These are phyloP conservation scores for Fusarium tricinctum DNA, from an alignment of 2,329 filamentous ascomycete genomes.

Conservation along the genomic window DNA sequence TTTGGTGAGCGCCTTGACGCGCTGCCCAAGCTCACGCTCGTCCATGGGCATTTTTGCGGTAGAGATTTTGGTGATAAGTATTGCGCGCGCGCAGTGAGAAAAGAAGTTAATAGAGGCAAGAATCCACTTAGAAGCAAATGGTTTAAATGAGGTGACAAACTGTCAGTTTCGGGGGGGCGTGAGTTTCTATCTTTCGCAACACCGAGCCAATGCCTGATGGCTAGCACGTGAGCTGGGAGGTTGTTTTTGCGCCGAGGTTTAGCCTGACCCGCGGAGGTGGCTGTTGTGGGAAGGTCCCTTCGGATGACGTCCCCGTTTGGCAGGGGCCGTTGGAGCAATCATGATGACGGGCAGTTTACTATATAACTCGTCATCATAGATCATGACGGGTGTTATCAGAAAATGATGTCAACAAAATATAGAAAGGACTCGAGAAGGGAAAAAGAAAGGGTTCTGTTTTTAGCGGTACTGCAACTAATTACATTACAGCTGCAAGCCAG, in stretches of 20 bases:
- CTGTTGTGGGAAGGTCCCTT: constrained; percentile 11
- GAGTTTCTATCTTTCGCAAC: constrained; percentile 27
- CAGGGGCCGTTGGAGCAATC: constrained; percentile 1
- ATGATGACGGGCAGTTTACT: constrained; percentile 12
- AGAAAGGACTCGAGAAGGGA: neutral
- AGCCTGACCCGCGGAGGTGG: constrained; percentile 20
- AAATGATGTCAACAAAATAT: neutral
- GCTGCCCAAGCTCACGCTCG: constrained; percentile 82
- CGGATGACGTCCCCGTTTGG: constrained; percentile 21
- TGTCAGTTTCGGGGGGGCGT: constrained; percentile 15
- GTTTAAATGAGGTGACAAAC: constrained; percentile 21
- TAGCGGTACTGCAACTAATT: no score
- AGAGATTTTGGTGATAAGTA: neutral
- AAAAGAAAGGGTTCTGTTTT: no score
- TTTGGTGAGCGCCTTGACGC: constrained; percentile 84
- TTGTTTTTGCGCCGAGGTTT: constrained; percentile 31
- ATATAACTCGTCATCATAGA: constrained; percentile 1
- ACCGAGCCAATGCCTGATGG: constrained; percentile 21
- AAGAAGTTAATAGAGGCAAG: neutral
- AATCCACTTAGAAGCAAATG: constrained; percentile 3
- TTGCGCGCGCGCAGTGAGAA: constrained; percentile 3
- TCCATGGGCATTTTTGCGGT: constrained; percentile 70
- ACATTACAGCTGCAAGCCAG: no score
- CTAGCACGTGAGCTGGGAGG: constrained; percentile 37
- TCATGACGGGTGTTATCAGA: constrained; percentile 2